Percentiles rank a stretch among this genome's conserved stretches.
Evolutionary conservation across 2,329 filamentous ascomycete species (phyloP).

Genomic region (Fusarium fracticaudum): DNA sequence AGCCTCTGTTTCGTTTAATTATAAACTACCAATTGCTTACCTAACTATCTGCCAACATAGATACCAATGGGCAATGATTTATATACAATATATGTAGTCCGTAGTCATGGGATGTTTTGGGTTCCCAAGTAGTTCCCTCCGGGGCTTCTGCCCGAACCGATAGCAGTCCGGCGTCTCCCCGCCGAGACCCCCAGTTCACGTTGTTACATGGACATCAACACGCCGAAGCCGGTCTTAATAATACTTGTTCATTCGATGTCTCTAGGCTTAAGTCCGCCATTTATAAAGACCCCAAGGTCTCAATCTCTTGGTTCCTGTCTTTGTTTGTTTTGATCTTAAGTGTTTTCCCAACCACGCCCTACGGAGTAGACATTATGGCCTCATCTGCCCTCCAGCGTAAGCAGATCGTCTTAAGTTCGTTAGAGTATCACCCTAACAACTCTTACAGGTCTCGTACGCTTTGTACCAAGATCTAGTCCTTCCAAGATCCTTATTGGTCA

Average conservation of each 20-base stretch:
- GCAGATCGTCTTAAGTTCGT: neutral
- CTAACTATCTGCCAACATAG: too few relatives aligned
- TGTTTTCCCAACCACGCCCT: neutral
- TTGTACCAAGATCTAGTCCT: constrained; percentile 61
- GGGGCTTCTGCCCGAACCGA: constrained; percentile 7
- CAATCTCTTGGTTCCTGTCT: neutral
- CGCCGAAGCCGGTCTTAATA: constrained; percentile 31
- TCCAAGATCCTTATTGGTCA: constrained; percentile 64
- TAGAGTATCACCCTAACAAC: neutral
- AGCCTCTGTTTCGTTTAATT: neutral
- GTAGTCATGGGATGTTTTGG: neutral
- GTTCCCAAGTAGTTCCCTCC: neutral
- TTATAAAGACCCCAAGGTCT: constrained; percentile 20
- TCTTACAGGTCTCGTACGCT: constrained; percentile 65
- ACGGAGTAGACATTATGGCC: constrained; percentile 20
- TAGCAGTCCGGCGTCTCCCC: constrained; percentile 6
- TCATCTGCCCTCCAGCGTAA: constrained; percentile 37
- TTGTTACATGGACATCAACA: constrained; percentile 4
- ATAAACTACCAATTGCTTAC: neutral
- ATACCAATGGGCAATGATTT: neutral
- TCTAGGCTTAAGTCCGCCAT: constrained; percentile 4
- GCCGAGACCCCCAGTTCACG: constrained; percentile 13
- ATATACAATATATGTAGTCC: neutral
- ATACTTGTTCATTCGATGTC: neutral
- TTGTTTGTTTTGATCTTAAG: neutral